Evolutionary conservation across 2,329 filamentous ascomycete species (phyloP).

Genomic region (Xylariaceae sp.): DNA sequence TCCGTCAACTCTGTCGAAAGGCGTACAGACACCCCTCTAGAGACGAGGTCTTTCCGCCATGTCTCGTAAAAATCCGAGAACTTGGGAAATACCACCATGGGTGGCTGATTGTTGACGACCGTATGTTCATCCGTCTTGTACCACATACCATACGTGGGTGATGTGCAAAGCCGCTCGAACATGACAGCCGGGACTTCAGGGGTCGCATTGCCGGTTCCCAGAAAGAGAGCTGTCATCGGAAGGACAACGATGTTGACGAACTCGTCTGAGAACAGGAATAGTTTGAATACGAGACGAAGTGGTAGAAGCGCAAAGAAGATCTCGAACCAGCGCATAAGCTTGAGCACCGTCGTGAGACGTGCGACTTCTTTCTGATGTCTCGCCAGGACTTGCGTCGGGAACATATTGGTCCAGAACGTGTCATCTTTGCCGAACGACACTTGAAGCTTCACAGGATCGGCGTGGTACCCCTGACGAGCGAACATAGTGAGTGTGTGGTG

Average conservation of each 20-base stretch:
- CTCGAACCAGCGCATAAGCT: conserved; percentile 48
- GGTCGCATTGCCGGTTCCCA: conserved; percentile 33
- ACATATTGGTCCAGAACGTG: conserved; percentile 54
- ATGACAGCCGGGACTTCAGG: conserved; percentile 33
- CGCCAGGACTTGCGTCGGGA: conserved; percentile 46
- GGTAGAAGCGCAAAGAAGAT: conserved; percentile 49
- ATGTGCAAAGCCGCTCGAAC: conserved; percentile 34
- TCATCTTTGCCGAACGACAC: conserved; percentile 53
- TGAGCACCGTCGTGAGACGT: conserved; percentile 45
- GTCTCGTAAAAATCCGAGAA: conserved; percentile 50
- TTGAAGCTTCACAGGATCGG: conserved; percentile 50
- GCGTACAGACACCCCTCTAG: conserved; percentile 46
- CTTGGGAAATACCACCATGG: conserved; percentile 55
- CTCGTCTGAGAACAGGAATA: conserved; percentile 33
- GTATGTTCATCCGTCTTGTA: conserved; percentile 38
- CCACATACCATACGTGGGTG: conserved; percentile 55
- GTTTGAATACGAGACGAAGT: conserved; percentile 28
- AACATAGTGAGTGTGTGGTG: conserved; percentile 57
- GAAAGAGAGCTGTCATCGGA: conserved; percentile 36
- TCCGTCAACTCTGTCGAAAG: conserved; percentile 49
- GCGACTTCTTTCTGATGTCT: conserved; percentile 47
- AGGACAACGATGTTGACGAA: conserved; percentile 30
- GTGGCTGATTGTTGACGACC: conserved; percentile 43
- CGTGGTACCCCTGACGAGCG: conserved; percentile 47
- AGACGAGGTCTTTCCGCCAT: conserved; percentile 46